A percentile compares a stretch with the other conserved stretches of the same genome.
These are phyloP conservation scores for Neurospora pannonica DNA, from an alignment of 495 filamentous ascomycete genomes.

Conservation along the genomic window DNA sequence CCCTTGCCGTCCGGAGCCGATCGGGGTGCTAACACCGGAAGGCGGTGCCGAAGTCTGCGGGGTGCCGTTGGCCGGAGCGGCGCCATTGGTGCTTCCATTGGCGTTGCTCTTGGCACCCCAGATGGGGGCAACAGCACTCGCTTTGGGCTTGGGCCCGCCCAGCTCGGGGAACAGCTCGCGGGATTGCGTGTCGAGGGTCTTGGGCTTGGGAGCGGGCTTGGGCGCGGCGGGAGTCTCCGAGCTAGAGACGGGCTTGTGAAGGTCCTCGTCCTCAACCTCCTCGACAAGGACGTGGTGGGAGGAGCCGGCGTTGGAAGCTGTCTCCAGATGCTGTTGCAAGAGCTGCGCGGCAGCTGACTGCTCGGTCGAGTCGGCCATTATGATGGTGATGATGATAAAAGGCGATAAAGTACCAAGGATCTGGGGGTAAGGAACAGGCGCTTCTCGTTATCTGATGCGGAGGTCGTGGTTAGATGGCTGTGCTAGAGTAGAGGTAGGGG, in stretches of 20 bases:
- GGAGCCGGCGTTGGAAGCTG: conserved; percentile 35
- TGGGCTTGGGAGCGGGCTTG: conserved; percentile 57
- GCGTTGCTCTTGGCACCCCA: conserved; percentile 40
- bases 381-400: conserved; percentile 4
- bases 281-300: conserved; percentile 65
- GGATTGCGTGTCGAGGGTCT: conserved; percentile 66
- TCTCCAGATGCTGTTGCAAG: conserved; percentile 54
- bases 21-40: conserved; percentile 49
- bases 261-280: conserved; percentile 73
- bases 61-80: conserved; percentile 39
- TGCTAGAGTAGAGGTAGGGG: background rate
- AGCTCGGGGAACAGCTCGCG: conserved; percentile 87
- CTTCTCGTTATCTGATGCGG: background rate
- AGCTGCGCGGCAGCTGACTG: conserved; percentile 63
- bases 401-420: background rate
- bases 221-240: conserved; percentile 34
- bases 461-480: background rate
- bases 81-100: conserved; percentile 53
- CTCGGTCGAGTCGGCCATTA: conserved; percentile 25
- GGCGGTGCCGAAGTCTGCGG: conserved; percentile 48
- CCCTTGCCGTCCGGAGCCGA: conserved; percentile 31
- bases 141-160: conserved; percentile 58
- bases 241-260: conserved; percentile 30
- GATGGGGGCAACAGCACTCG: conserved; percentile 47
- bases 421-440: background rate